phyloP scores from a whole-genome alignment of 1,284 basidiomycete species.

The Trametes sp. region DNA sequence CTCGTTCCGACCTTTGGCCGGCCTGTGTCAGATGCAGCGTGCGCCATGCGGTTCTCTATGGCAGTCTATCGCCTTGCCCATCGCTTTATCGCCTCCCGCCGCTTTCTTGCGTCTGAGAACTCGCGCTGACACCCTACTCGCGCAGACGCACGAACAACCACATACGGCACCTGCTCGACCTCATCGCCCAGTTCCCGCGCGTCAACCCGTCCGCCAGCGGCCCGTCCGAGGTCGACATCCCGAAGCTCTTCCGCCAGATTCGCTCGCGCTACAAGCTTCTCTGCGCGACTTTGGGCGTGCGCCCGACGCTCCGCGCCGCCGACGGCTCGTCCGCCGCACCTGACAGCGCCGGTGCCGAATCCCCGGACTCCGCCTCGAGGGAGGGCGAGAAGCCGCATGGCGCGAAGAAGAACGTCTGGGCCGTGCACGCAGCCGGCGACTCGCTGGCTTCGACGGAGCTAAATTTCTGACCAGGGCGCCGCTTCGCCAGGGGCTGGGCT shows the following conservation, averaged over 20 bases:
- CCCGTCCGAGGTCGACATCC: constrained; percentile 68
- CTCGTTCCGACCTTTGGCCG: background rate
- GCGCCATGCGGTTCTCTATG: background rate
- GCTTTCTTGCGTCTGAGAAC: constrained; percentile 10
- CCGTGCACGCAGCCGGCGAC: constrained; percentile 18
- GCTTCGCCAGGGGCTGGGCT: constrained; percentile 4
- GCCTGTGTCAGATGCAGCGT: background rate
- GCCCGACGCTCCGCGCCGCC: constrained; percentile 61
- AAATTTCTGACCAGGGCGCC: constrained; percentile 24
- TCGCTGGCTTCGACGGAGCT: constrained; percentile 24
- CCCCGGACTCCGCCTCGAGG: constrained; percentile 14
- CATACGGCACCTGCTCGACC: constrained; percentile 70
- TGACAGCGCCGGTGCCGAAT: constrained; percentile 24
- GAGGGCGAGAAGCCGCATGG: constrained; percentile 11
- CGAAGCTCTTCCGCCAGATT: constrained; percentile 82
- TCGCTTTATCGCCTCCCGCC: background rate
- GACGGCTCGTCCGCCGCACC: constrained; percentile 26
- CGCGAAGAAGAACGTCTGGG: constrained; percentile 32
- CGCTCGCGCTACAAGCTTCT: constrained; percentile 88
- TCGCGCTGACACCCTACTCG: constrained; percentile 8
- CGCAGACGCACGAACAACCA: constrained; percentile 70
- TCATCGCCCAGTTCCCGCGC: constrained; percentile 80
- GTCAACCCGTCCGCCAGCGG: constrained; percentile 65
- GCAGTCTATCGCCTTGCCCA: background rate
- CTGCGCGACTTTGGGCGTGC: constrained; percentile 84